These are phyloP conservation scores for Apophysomyces sp. DNA, from an alignment of 371 early-diverging fungal genomes.

Conservation along the genomic window DNA sequence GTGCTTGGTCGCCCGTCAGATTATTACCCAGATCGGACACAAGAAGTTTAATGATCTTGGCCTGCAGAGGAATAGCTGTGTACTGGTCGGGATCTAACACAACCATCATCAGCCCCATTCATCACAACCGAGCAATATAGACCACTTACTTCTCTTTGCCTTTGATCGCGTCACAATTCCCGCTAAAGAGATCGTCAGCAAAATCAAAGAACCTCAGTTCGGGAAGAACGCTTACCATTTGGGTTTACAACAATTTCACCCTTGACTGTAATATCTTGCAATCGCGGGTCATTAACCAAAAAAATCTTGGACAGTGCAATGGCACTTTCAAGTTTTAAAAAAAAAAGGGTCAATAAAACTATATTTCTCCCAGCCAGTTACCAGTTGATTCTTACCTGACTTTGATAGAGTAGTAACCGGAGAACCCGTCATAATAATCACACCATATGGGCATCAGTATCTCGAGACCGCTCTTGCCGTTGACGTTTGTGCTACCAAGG, in stretches of 20 bases:
- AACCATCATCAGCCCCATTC: background rate
- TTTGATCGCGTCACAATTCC: constrained; percentile 62
- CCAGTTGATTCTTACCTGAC: constrained; percentile 54
- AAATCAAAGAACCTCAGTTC: background rate
- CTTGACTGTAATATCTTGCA: constrained; percentile 69
- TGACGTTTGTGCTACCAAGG: constrained; percentile 51
- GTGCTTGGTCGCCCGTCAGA: constrained; percentile 39
- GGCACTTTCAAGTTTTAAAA: constrained; percentile 52
- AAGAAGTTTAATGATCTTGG: constrained; percentile 83
- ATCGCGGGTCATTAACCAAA: constrained; percentile 61
- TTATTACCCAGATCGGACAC: constrained; percentile 70
- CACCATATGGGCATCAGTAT: constrained; percentile 75
- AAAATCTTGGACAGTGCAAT: constrained; percentile 79
- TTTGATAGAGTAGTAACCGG: constrained; percentile 75
- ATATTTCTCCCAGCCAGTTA: background rate
- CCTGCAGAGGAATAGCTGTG: constrained; percentile 72
- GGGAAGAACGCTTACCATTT: constrained; percentile 41
- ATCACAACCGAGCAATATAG: background rate
- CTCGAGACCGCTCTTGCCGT: constrained; percentile 63
- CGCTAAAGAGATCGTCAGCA: constrained; percentile 1
- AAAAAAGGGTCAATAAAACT: background rate
- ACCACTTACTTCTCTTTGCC: constrained; percentile 47
- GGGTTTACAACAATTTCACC: constrained; percentile 79
- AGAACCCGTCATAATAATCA: constrained; percentile 74
- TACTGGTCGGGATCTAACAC: constrained; percentile 77